Base-by-base conservation (phyloP, 2,329 filamentous ascomycete species). In the Calonectria crousiana region DNA sequence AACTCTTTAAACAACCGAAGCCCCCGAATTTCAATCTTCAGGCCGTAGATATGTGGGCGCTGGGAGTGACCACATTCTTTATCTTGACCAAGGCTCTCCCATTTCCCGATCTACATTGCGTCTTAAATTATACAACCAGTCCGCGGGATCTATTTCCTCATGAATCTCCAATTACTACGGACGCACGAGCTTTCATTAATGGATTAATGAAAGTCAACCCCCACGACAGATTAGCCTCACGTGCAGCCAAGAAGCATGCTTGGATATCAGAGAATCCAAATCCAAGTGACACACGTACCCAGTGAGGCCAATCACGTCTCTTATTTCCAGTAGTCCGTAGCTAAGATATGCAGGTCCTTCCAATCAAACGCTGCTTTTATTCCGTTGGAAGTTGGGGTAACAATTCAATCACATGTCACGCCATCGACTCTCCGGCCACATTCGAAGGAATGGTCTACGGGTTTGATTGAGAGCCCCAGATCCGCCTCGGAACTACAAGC, bases 11-110 rank as follows among this genome's bases (percentile, higher is more conserved):
- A 8, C 13, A 6, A 30, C 26, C 4, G 5, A 53, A 30, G 5
- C 18, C 23, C 2, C 6, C 51, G 9, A 16, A 28, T 20, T 1
- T 53, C 10, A 13, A 53, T 13, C 28, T 28, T 4, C 51, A 53
- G 23, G 51, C 51, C 26, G 51, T 26, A 53, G 51, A 53, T 16
- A 53, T 53, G 51, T 53, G 51, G 51, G 23, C 51, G 3, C 51
- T 53, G 23, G 51, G 51, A 6, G 51, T 53, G 28, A 30, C 51
- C 6, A 11, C 51, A 53, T 30, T 53, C 51, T 53, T 53, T 30
- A 53, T 53, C 51, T 14, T 53, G 2, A 53, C 23, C 26, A 53
- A 53, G n/a, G 28, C 9, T 28, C 23, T 53, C 16, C 51, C 51
- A 30, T 47, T 47, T 5, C 20, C 10, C 20, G 16, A 47, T 47